Evolutionary conservation across 2,329 filamentous ascomycete genomes (phyloP), one percentile per base, ranked within the genome.

Genomic region (Paradendryphiella salina): DNA sequence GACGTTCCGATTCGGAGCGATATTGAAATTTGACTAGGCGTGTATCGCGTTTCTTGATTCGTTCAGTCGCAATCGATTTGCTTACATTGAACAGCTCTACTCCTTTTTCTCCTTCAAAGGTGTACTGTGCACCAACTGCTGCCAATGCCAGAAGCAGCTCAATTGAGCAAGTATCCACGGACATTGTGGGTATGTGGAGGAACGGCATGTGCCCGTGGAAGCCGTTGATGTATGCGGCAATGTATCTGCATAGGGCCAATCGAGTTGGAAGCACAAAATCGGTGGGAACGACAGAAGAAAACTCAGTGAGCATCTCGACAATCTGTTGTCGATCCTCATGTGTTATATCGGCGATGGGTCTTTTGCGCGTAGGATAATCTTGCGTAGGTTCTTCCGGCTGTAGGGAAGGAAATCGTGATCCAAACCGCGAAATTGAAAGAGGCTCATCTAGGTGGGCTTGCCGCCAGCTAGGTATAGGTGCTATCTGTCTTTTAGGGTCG

Each of bases 251-350:
- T 21, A 89, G 68, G 0, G 87, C 87, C 58, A 88, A 81, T 3
- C 86, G 80, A 4, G 86, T 88, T 1, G 87, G 86, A 41, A 89
- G 82, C 3, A 83, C 79, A 57, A 89, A 89, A 59, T 84, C 83
- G 44, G 73, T 76, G 0, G 85, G 82, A 17, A 87, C 69, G 4
- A 85, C 80, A 0, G 79, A 76, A 0, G 82, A 82, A 56, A 86
- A 87, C 53, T 85, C 82, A 15, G 83, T 79, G 0, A 87, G 70
- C n/a, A 82, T 78, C 47, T 77, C 81, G 62, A 82, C 81, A 46
- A 86, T 83, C 9, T 54, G 61, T 32, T 72, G 66, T 13, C 71
- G 60, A 46, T 72, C 71, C 9, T 66, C 63, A 7, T 65, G 55
- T 4, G 70, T 73, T 13, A 74, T 60, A 26, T 74, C 69, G 18